Base-by-base conservation (phyloP, 2,329 filamentous ascomycete genomes). In the Lomentospora prolificans region DNA sequence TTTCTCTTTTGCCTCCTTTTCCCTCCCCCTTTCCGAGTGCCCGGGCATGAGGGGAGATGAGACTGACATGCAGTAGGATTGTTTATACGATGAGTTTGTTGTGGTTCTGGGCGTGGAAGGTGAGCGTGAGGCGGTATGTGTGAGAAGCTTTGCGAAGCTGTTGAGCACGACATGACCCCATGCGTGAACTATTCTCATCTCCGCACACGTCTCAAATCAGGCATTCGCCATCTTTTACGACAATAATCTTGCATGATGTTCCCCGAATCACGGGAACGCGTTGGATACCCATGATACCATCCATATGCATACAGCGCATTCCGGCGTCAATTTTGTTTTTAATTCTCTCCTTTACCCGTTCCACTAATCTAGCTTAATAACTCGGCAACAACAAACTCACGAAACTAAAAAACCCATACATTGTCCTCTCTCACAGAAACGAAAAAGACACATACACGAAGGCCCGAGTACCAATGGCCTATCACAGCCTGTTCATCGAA, bases 401-500 rank as follows among this genome's bases (percentile, higher is more conserved):
- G n/a, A n/a, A n/a, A n/a, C n/a, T n/a, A n/a, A n/a, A n/a, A n/a
- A n/a, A n/a, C n/a, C n/a, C n/a, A n/a, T n/a, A n/a, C n/a, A n/a
- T n/a, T n/a, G n/a, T n/a, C n/a, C n/a, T n/a, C n/a, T n/a, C n/a
- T n/a, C n/a, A n/a, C n/a, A 33, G 30, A 33, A 33, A 33, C 12
- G 7, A 33, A 6, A 33, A 33, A 33, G 12, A 33, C 30, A 33
- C 30, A 6, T 12, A 7, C 30, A 6, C 30, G 30, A 33, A 7
- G 30, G 30, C 17, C 12, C 41, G 14, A 25, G 22, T 25, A 5
- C 17, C 19, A 9, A 10, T 22, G 17, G 12, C 24, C 44, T 48
- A 22, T 30, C 56, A 25, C 44, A 48, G 22, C 44, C 44, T 48
- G 14, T 14, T 48, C 58, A 59, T 50, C 9, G 55, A 25, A 14